These are phyloP conservation scores for Rhodocollybia butyracea DNA, from an alignment of 768 basidiomycete species.

Conservation along the genomic window DNA sequence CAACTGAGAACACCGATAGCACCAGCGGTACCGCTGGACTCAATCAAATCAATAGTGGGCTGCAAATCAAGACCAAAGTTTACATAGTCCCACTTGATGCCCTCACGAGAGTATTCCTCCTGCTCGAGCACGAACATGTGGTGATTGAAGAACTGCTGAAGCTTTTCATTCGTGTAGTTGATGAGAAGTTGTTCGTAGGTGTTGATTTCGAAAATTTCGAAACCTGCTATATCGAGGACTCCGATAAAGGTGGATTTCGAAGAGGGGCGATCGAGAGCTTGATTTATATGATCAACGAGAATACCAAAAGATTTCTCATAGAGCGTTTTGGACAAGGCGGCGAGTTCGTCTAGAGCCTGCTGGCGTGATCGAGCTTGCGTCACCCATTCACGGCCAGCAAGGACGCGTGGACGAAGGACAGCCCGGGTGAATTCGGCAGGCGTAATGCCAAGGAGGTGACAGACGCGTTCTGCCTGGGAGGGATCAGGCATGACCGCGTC, in stretches of 20 bases:
- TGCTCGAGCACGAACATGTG: conserved; percentile 99
- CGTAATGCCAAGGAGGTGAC: conserved; percentile 88
- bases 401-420: conserved; percentile 83
- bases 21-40: conserved; percentile 70
- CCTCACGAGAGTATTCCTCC: conserved; percentile 95
- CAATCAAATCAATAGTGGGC: conserved; percentile 98
- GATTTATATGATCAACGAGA: conserved; percentile 93
- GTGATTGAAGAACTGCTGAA: conserved; percentile 98
- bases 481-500: conserved; percentile 77
- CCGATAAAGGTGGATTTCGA: conserved; percentile 94
- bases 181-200: conserved; percentile 97
- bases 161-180: conserved; percentile 98
- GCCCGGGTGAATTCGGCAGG: conserved; percentile 86
- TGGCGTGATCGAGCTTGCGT: conserved; percentile 87
- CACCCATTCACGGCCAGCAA: conserved; percentile 97
- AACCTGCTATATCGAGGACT: conserved; percentile 98
- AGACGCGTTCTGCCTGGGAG: conserved; percentile 84
- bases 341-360: conserved; percentile 91
- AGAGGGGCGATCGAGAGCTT: conserved; percentile 88
- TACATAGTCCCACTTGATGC: conserved; percentile 96
- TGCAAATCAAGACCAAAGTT: conserved; percentile 98
- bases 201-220: conserved; percentile 94
- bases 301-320: conserved; percentile 97
- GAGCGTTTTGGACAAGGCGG: conserved; percentile 87
- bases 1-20: conserved; percentile 88